Evolutionary conservation across 352 stramenopile genomes (phyloP), one percentile per base, ranked within the genome.

Genomic region (Phytophthora cactorum): DNA sequence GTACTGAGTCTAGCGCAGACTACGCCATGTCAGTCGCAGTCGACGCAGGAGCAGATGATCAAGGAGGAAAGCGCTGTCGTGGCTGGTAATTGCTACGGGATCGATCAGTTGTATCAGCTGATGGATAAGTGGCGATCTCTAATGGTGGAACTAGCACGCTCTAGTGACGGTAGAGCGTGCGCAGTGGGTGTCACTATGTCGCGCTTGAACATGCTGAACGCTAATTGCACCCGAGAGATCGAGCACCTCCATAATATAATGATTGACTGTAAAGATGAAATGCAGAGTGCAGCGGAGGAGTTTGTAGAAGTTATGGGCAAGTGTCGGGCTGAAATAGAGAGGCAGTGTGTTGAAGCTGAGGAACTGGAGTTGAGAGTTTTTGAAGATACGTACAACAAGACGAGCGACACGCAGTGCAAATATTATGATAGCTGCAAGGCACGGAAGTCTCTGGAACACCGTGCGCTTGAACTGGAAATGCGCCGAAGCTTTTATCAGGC

Each of bases 1-100:
- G 61, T 78, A 11, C 57, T 75, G 56, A 78, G 70, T 39, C 44
- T 78, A 5, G 45, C 25, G 8, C 70, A 53, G 22, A 60, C 56
- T 4, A 8, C 31, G 5, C 17, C 49, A 4, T 49, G 50, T 14
- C 43, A 29, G 27, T 31, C 36, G 39, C 25, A 2, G 10, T 32
- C 1, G 2, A 43, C 5, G n/a, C 31, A 52, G 9, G 29, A 38
- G 11, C 11, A 6, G 9, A 27, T 2, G 12, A 31, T 57, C 1
- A 62, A 65, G 28, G 5, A 73, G 53, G 64, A 57, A 51, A 39
- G 38, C 34, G 9, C 2, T 45, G 1, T 38, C 1, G 17, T 22
- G 10, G 12, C 38, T 32, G 10, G 2, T 5, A 38, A 27, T 8
- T 5, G 22, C 8, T n/a, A 32, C 8, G 22, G 47, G 9, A 38